Evolutionary conservation across 768 basidiomycete species (phyloP).

Genomic region (Boletus tylopilopsis): DNA sequence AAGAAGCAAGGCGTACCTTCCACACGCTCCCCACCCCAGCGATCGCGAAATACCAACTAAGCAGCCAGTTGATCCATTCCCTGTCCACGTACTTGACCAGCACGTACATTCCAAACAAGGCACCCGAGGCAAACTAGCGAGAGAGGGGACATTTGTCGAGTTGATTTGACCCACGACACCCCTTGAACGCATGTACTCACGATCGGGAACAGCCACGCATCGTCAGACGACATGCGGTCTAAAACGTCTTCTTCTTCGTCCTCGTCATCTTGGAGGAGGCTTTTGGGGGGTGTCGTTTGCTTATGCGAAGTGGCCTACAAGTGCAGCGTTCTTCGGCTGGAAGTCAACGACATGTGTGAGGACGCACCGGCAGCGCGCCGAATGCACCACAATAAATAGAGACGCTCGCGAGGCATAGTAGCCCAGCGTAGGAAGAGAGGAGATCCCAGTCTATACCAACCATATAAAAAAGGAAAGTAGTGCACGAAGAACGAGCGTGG

Average conservation of each 20-base stretch:
- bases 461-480: slow-evolving; percentile 8
- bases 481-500: background rate
- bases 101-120: slow-evolving; percentile 64
- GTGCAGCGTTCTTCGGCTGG: background rate
- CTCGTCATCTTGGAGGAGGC: slow-evolving; percentile 39
- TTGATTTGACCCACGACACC: too few relatives aligned
- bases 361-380: slow-evolving; percentile 62
- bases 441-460: slow-evolving; percentile 49
- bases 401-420: slow-evolving; percentile 58
- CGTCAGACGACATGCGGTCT: slow-evolving; percentile 59
- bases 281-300: background rate
- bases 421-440: slow-evolving; percentile 64
- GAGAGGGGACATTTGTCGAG: background rate
- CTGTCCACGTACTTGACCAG: slow-evolving; percentile 73
- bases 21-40: slow-evolving; percentile 65
- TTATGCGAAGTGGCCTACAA: slow-evolving; percentile 6
- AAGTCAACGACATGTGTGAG: background rate
- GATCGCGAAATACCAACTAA: slow-evolving; percentile 73
- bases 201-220: slow-evolving; percentile 75
- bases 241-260: slow-evolving; percentile 52
- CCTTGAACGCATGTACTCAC: slow-evolving; percentile 38
- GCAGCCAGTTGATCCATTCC: slow-evolving; percentile 78
- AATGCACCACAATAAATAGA: slow-evolving; percentile 70
- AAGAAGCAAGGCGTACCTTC: slow-evolving; percentile 38
- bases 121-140: slow-evolving; percentile 61